These are phyloP conservation scores for Phaeosphaeriaceae sp. DNA, from an alignment of 2,329 filamentous ascomycete species.

Conservation along the genomic window DNA sequence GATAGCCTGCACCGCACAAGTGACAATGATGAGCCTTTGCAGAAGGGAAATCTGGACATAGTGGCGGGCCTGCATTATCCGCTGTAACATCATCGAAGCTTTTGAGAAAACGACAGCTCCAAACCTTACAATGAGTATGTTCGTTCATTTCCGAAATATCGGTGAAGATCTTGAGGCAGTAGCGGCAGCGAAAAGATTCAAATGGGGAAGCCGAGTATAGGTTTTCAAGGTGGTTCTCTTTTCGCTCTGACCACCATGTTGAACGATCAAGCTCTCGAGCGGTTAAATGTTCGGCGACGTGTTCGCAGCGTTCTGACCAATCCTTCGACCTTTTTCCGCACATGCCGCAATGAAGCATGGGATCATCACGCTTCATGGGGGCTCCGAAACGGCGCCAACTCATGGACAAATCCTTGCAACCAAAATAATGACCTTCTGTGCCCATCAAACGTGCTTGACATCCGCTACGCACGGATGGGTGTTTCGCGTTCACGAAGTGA, in stretches of 20 bases:
- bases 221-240: slow-evolving; percentile 43
- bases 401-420: slow-evolving; percentile 45
- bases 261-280: slow-evolving; percentile 36
- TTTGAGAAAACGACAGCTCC: slow-evolving; percentile 44
- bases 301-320: slow-evolving; percentile 41
- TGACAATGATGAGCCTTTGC: slow-evolving; percentile 46
- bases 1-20: slow-evolving; percentile 43
- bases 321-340: slow-evolving; percentile 41
- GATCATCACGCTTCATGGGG: slow-evolving; percentile 43
- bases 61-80: slow-evolving; percentile 38
- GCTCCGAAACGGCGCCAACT: slow-evolving; percentile 45
- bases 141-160: slow-evolving; percentile 39
- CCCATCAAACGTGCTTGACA: slow-evolving; percentile 40
- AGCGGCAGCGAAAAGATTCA: slow-evolving; percentile 43
- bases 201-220: slow-evolving; percentile 34
- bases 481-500: slow-evolving; percentile 43
- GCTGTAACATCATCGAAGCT: slow-evolving; percentile 44
- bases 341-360: slow-evolving; percentile 46
- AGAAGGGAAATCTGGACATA: slow-evolving; percentile 42
- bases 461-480: slow-evolving; percentile 41
- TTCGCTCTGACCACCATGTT: slow-evolving; percentile 42
- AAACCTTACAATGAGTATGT: slow-evolving; percentile 43
- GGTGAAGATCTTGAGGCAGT: slow-evolving; percentile 42
- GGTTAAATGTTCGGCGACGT: slow-evolving; percentile 42
- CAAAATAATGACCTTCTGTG: slow-evolving; percentile 39